Percentiles rank a stretch among this genome's conserved stretches.
Evolutionary conservation across 2,329 filamentous ascomycete genomes (phyloP).

Genomic region (Talaromyces sp.): DNA sequence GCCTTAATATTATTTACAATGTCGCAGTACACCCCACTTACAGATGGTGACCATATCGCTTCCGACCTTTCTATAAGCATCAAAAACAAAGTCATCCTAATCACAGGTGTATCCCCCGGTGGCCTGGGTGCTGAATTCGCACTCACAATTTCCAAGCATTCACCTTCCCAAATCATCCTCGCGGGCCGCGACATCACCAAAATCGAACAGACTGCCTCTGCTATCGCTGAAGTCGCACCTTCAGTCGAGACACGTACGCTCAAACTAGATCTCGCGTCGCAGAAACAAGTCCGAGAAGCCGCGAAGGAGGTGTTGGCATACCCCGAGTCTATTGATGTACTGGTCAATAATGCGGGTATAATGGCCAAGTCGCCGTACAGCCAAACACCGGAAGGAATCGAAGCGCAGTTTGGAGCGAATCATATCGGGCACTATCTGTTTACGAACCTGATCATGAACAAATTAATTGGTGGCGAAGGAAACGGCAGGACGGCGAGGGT

Average conservation of each 20-base stretch:
- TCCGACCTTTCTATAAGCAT: slow-evolving; percentile 22
- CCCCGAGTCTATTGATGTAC: slow-evolving; percentile 35
- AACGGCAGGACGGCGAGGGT: slow-evolving; percentile 30
- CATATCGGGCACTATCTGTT: slow-evolving; percentile 41
- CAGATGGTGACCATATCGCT: slow-evolving; percentile 24
- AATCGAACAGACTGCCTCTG: slow-evolving; percentile 28
- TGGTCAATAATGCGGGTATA: slow-evolving; percentile 46
- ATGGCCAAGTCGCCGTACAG: slow-evolving; percentile 30
- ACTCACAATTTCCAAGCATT: slow-evolving; percentile 32
- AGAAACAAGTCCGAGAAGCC: slow-evolving; percentile 30
- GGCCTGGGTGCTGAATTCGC: slow-evolving; percentile 37
- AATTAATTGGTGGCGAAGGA: slow-evolving; percentile 25
- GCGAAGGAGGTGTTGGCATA: slow-evolving; percentile 30
- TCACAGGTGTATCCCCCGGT: slow-evolving; percentile 40
- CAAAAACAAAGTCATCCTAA: slow-evolving; percentile 34
- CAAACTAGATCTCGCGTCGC: slow-evolving; percentile 34
- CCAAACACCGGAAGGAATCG: slow-evolving; percentile 34
- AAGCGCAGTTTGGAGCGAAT: slow-evolving; percentile 39
- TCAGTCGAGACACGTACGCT: slow-evolving; percentile 25
- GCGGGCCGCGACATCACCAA: slow-evolving; percentile 37
- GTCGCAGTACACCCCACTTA: slow-evolving; percentile 6
- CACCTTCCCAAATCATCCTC: slow-evolving; percentile 37
- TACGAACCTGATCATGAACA: slow-evolving; percentile 38
- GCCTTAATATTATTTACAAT: neutral
- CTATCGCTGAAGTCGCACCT: slow-evolving; percentile 22